Evolutionary conservation across 306 rosid genomes (phyloP).

Genomic region (Trifolium subterraneum): DNA sequence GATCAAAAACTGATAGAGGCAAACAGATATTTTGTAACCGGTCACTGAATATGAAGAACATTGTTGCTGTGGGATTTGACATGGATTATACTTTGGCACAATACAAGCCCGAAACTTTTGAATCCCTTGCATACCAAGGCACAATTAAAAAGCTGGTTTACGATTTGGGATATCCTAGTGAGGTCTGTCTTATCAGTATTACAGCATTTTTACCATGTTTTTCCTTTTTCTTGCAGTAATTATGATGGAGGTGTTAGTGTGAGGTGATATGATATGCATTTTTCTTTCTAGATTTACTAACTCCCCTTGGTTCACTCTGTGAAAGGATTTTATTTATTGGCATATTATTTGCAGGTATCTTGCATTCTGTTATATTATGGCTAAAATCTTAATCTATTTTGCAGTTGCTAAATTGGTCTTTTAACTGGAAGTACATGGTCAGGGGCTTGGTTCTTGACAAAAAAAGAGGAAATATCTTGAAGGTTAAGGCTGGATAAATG

Average conservation of each 20-base stretch:
- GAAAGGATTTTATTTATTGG: conserved; percentile 13
- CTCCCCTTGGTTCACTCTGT: conserved; percentile 2
- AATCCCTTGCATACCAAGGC: conserved; percentile 95
- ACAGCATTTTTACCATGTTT: conserved; percentile 11
- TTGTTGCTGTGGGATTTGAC: conserved; percentile 96
- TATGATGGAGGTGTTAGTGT: conserved; percentile 14
- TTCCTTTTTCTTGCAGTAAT: conserved; percentile 17
- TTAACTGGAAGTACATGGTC: conserved; percentile 97
- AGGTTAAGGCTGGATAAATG: conserved; percentile 58
- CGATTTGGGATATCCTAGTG: conserved; percentile 82
- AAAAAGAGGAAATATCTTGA: conserved; percentile 95
- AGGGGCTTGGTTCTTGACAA: conserved; percentile 98
- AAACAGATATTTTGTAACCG: conserved; percentile 94
- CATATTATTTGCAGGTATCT: conserved; percentile 10
- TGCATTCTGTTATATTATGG: conserved; percentile 35
- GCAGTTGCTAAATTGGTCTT: conserved; percentile 87
- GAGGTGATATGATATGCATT: neutral
- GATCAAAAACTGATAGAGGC: conserved; percentile 60
- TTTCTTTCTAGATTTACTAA: conserved; percentile 17
- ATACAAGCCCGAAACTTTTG: conserved; percentile 95
- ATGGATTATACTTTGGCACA: conserved; percentile 99
- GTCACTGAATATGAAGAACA: conserved; percentile 89
- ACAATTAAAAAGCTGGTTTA: conserved; percentile 84
- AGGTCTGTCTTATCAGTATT: conserved; percentile 63
- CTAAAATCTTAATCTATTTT: conserved; percentile 39